phyloP scores from a whole-genome alignment of 345 rosid genomes.

The Citrus sp. region DNA sequence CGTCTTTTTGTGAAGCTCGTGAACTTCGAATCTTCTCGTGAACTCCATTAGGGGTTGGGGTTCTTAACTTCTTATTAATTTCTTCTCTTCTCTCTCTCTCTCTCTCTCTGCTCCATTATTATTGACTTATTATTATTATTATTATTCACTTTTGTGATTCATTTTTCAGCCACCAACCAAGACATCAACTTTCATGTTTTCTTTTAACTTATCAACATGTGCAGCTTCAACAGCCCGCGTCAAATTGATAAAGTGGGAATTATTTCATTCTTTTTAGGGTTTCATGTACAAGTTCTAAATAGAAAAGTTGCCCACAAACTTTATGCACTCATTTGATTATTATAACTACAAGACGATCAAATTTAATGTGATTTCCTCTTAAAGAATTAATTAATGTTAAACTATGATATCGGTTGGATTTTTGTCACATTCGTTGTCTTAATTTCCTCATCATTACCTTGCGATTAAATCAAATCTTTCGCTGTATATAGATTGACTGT shows the following conservation, averaged over 20 bases:
- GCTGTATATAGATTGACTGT: neutral
- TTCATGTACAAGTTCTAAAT: neutral
- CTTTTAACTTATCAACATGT: neutral
- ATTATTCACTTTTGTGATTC: neutral
- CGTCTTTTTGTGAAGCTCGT: slow-evolving; percentile 62
- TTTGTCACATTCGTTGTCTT: neutral
- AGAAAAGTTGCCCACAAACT: neutral
- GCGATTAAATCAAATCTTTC: neutral
- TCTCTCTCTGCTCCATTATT: neutral
- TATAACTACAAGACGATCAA: neutral
- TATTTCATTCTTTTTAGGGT: neutral
- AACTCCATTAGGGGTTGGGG: slow-evolving; percentile 16
- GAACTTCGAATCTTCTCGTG: slow-evolving; percentile 47
- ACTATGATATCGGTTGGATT: neutral
- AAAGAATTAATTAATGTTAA: neutral
- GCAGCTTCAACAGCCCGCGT: neutral
- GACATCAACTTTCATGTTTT: neutral
- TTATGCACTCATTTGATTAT: neutral
- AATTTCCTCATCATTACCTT: neutral
- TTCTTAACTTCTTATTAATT: too few species aligned
- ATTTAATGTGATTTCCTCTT: neutral
- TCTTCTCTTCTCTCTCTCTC: neutral
- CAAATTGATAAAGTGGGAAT: neutral
- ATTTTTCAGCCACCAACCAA: neutral
- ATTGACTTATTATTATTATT: neutral